Percentiles rank a stretch among this genome's conserved stretches.
Evolutionary conservation across 2,329 filamentous ascomycete genomes (phyloP).

Genomic region (Phialemoniopsis sp.): DNA sequence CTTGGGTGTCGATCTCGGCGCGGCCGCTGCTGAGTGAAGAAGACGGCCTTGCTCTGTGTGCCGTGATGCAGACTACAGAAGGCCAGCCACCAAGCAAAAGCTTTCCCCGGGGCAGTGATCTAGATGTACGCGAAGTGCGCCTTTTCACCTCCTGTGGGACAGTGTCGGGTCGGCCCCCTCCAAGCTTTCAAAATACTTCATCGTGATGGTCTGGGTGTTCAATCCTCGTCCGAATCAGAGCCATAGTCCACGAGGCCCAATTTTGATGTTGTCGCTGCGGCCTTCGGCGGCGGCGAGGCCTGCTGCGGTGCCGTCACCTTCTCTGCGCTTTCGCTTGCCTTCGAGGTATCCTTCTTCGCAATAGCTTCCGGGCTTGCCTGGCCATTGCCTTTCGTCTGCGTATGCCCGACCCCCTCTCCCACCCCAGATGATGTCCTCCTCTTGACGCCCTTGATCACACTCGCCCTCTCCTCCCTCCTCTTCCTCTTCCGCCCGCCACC

Average conservation of each 20-base stretch:
- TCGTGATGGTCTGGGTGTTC: no score
- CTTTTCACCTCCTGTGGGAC: no score
- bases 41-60: no score
- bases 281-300: slow-evolving; percentile 11
- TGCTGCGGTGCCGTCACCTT: slow-evolving; percentile 4
- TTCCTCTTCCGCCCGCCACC: slow-evolving; percentile 12
- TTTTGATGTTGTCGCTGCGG: slow-evolving; percentile 11
- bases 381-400: slow-evolving; percentile 21
- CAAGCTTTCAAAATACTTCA: no score
- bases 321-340: background rate
- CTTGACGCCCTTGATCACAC: slow-evolving; percentile 11
- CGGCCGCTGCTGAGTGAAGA: background rate
- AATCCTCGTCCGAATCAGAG: slow-evolving; percentile 45
- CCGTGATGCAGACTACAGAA: no score
- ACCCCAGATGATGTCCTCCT: slow-evolving; percentile 14
- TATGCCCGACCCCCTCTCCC: slow-evolving; percentile 19
- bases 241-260: slow-evolving; percentile 50
- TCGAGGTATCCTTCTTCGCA: background rate
- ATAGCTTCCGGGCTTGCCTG: no score
- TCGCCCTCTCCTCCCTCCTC: slow-evolving; percentile 7
- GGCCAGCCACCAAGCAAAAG: no score
- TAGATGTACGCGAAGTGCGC: no score
- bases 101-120: no score
- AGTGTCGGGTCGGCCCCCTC: no score
- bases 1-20: background rate